Conservation (phyloP, 2,329 filamentous ascomycete species). For the Alternaria infectoria region DNA sequence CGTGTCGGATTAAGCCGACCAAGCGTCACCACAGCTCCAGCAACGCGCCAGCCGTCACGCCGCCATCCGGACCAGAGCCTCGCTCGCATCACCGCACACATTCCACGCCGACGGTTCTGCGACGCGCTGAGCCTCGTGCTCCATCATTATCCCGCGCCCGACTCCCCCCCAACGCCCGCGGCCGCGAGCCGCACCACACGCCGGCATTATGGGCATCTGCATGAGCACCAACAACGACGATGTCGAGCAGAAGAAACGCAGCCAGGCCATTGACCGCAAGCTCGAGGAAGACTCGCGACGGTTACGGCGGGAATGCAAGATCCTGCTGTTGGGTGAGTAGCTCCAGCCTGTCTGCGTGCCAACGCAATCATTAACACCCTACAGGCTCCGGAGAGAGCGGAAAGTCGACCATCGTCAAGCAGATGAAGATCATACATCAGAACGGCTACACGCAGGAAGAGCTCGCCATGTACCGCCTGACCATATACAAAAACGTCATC, state of each 20-base stretch:
- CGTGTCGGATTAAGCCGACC: constrained; percentile 26
- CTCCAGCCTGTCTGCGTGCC: not conserved
- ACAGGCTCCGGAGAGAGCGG: constrained; percentile 96
- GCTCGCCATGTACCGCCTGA: constrained; percentile 89
- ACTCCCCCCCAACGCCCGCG: constrained; percentile 30
- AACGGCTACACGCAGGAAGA: constrained; percentile 97
- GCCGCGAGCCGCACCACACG: constrained; percentile 36
- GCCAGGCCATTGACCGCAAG: constrained; percentile 91
- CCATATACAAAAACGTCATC: constrained; percentile 97
- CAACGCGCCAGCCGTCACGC: constrained; percentile 28
- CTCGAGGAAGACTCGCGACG: constrained; percentile 94
- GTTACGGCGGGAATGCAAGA: constrained; percentile 98
- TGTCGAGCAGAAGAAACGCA: constrained; percentile 92
- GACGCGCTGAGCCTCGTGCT: constrained; percentile 41
- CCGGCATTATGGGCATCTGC: constrained; percentile 82
- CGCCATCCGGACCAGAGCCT: constrained; percentile 23
- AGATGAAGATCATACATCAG: constrained; percentile 99
- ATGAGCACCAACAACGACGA: constrained; percentile 89
- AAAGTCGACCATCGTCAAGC: constrained; percentile 99
- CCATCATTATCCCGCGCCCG: constrained; percentile 10
- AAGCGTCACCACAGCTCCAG: constrained; percentile 25
- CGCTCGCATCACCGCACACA: constrained; percentile 22
- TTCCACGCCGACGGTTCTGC: constrained; percentile 24
- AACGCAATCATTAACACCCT: constrained; percentile 31
- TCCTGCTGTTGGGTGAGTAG: constrained; percentile 83